These are phyloP conservation scores for Leccinum angustisporum DNA, from an alignment of 1,284 basidiomycete genomes.

Conservation along the genomic window DNA sequence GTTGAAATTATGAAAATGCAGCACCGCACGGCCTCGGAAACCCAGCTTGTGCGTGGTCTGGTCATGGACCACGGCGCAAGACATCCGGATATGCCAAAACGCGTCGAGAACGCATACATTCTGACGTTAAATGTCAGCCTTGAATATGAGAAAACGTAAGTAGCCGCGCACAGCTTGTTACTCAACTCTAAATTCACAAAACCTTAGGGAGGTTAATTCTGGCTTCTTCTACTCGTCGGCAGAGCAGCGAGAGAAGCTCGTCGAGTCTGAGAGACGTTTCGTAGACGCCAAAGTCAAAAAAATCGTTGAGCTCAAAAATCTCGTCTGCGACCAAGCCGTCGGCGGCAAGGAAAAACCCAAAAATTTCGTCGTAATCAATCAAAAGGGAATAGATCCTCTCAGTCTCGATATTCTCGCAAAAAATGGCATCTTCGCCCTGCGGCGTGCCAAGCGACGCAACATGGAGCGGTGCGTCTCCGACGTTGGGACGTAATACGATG, in stretches of 20 bases:
- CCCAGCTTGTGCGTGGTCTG: slow-evolving; percentile 93
- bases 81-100: slow-evolving; percentile 99
- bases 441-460: slow-evolving; percentile 95
- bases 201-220: slow-evolving; percentile 92
- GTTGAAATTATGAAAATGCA: slow-evolving; percentile 99
- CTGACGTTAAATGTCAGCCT: slow-evolving; percentile 96
- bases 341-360: slow-evolving; percentile 79
- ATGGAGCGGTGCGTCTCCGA: slow-evolving; percentile 79
- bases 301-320: slow-evolving; percentile 96
- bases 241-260: slow-evolving; percentile 98
- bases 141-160: slow-evolving; percentile 99
- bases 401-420: slow-evolving; percentile 96
- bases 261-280: slow-evolving; percentile 94
- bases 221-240: slow-evolving; percentile 99
- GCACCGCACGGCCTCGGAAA: slow-evolving; percentile 97
- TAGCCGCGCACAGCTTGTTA: slow-evolving; percentile 26
- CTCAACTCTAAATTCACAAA: slow-evolving; percentile 23
- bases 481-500: slow-evolving; percentile 28
- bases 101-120: slow-evolving; percentile 95
- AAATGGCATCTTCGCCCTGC: slow-evolving; percentile 93
- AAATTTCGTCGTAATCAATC: slow-evolving; percentile 96
- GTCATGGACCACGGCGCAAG: slow-evolving; percentile 96
- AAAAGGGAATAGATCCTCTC: slow-evolving; percentile 99
- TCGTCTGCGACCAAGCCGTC: slow-evolving; percentile 91
- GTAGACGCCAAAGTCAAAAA: slow-evolving; percentile 95